These are phyloP conservation scores for Perilla frutescens DNA, from an alignment of 257 asterid genomes.

Conservation along the genomic window DNA sequence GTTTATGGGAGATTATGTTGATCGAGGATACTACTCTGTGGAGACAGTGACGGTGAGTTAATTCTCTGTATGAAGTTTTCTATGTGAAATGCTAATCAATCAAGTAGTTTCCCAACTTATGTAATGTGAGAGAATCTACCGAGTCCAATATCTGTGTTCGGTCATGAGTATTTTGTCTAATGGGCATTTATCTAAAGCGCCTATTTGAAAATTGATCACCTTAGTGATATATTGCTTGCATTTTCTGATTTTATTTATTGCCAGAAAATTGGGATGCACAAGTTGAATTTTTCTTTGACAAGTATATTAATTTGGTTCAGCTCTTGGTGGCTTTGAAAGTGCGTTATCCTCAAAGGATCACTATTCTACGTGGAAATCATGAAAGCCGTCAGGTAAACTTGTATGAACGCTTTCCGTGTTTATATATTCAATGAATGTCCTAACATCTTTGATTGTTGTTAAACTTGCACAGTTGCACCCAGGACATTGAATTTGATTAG, in stretches of 20 bases:
- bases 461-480: not conserved
- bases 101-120: not conserved
- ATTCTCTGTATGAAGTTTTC: conserved; percentile 7
- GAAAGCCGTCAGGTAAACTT: conserved; percentile 81
- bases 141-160: too few relatives aligned
- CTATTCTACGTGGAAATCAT: conserved; percentile 83
- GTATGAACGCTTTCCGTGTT: not conserved
- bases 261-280: not conserved
- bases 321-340: conserved; percentile 69
- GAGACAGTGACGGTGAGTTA: conserved; percentile 78
- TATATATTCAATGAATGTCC: conserved; percentile 20
- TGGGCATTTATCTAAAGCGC: not conserved
- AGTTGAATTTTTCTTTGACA: conserved; percentile 10
- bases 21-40: conserved; percentile 86
- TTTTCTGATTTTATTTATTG: not conserved
- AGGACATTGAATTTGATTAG: conserved; percentile 25
- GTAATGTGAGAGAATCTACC: not conserved
- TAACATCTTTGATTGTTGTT: conserved; percentile 38
- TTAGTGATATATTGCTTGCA: conserved; percentile 8
- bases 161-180: not conserved
- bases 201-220: not conserved
- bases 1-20: conserved; percentile 95
- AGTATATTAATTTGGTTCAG: conserved; percentile 42
- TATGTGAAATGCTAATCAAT: not conserved
- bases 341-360: conserved; percentile 65